A percentile compares a stretch with the other conserved stretches of the same genome.
Conservation (phyloP, 2,329 filamentous ascomycete species). For the Scorias spongiosa region DNA sequence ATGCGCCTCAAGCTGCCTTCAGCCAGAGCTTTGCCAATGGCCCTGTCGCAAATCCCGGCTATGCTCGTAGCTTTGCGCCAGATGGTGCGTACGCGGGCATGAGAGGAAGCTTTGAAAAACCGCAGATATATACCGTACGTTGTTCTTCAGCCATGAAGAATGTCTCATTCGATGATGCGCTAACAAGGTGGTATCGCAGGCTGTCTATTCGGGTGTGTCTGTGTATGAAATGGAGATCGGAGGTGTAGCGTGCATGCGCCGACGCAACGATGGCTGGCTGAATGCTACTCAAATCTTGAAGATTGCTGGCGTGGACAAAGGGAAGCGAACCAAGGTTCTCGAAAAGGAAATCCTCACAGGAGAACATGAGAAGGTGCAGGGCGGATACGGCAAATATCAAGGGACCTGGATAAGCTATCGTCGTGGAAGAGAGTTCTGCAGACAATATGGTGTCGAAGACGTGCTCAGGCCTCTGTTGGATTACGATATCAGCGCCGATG, state of each 20-base stretch:
- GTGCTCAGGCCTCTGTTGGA: constrained; percentile 58
- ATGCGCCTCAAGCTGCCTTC: constrained; percentile 10
- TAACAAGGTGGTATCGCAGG: constrained; percentile 28
- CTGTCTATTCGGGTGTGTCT: constrained; percentile 86
- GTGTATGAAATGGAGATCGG: constrained; percentile 99
- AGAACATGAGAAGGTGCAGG: constrained; percentile 96
- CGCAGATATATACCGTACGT: constrained; percentile 36
- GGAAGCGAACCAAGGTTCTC: constrained; percentile 90
- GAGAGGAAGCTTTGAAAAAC: constrained; percentile 19
- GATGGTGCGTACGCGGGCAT: constrained; percentile 10
- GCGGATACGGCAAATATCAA: constrained; percentile 97
- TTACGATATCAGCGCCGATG: constrained; percentile 67
- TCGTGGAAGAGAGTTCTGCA: constrained; percentile 80
- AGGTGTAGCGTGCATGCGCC: constrained; percentile 83
- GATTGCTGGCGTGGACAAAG: constrained; percentile 92
- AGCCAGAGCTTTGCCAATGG: constrained; percentile 19
- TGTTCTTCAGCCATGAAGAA: not conserved
- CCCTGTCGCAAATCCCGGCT: constrained; percentile 24
- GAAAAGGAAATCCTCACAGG: constrained; percentile 96
- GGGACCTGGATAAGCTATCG: constrained; percentile 97
- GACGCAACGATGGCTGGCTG: constrained; percentile 86
- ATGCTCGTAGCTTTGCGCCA: constrained; percentile 17
- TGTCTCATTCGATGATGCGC: not conserved
- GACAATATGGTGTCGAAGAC: constrained; percentile 62
- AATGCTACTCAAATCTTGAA: constrained; percentile 98